Evolutionary conservation across 1,139 yeast genomes (phyloP).

Genomic region (Geotrichum aggregatum): DNA sequence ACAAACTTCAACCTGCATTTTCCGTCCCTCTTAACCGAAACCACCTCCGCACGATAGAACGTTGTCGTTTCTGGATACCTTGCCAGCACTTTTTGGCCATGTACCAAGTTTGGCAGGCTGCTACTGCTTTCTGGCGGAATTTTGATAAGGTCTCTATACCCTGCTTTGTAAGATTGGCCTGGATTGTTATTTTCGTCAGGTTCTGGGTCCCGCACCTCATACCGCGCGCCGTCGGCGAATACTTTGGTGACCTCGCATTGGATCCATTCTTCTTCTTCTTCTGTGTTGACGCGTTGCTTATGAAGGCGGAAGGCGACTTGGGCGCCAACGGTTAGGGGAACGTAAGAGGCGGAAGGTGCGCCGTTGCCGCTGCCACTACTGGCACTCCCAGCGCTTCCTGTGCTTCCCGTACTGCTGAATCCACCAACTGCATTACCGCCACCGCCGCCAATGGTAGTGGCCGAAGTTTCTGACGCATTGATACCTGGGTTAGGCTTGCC

Average conservation of each 20-base stretch:
- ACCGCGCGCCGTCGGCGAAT: slow-evolving; percentile 65
- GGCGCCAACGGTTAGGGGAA: slow-evolving; percentile 49
- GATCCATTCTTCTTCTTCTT: slow-evolving; percentile 89
- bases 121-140: slow-evolving; percentile 47
- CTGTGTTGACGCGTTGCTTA: slow-evolving; percentile 42
- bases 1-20: slow-evolving; percentile 79
- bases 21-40: slow-evolving; percentile 71
- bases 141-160: slow-evolving; percentile 70
- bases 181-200: slow-evolving; percentile 92
- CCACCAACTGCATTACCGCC: neutral
- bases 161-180: slow-evolving; percentile 82
- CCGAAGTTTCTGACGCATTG: neutral
- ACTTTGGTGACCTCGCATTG: slow-evolving; percentile 86
- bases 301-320: slow-evolving; percentile 83
- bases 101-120: slow-evolving; percentile 54
- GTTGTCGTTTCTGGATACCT: slow-evolving; percentile 97
- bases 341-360: neutral
- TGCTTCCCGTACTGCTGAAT: too few relatives aligned
- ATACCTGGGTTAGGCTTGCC: slow-evolving; percentile 6
- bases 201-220: slow-evolving; percentile 91
- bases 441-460: neutral
- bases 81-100: slow-evolving; percentile 81
- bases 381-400: too few relatives aligned
- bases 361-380: too few relatives aligned
- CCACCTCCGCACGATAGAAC: slow-evolving; percentile 90